These are phyloP conservation scores for Cladosporium oxysporum DNA, from an alignment of 2,329 filamentous ascomycete genomes.

Conservation along the genomic window DNA sequence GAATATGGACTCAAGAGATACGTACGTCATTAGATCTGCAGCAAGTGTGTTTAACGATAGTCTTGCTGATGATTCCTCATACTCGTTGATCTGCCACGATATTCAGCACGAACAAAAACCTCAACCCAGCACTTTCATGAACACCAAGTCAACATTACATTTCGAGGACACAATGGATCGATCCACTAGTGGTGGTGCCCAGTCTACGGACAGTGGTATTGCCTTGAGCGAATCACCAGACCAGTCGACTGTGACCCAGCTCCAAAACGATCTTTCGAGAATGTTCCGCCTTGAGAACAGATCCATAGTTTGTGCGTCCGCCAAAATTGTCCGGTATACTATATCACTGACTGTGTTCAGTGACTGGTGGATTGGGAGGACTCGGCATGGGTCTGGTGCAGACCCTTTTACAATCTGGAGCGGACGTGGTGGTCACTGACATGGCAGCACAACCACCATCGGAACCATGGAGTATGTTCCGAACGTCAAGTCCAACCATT, in stretches of 20 bases:
- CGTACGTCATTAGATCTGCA: no score
- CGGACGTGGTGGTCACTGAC: neutral
- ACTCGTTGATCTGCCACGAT: no score
- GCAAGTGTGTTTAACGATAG: no score
- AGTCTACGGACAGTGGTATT: neutral
- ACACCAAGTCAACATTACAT: neutral
- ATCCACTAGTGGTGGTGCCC: neutral
- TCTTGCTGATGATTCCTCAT: no score
- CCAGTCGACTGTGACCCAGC: neutral
- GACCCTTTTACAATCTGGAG: neutral
- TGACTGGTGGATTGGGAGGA: constrained; percentile 1
- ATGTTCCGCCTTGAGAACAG: neutral
- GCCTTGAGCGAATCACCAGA: neutral
- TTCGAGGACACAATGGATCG: neutral
- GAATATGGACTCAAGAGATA: no score
- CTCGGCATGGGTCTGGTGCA: neutral
- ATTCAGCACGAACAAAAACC: neutral
- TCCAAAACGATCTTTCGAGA: neutral
- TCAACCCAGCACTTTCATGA: neutral
- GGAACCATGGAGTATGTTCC: neutral
- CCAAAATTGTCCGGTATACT: neutral
- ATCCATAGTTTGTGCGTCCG: neutral
- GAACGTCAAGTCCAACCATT: neutral
- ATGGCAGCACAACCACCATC: neutral
- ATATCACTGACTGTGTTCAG: neutral